Evolutionary conservation across 495 filamentous ascomycete genomes (phyloP), one percentile per base, ranked within the genome.

Genomic region (Sordaria brevicollis): DNA sequence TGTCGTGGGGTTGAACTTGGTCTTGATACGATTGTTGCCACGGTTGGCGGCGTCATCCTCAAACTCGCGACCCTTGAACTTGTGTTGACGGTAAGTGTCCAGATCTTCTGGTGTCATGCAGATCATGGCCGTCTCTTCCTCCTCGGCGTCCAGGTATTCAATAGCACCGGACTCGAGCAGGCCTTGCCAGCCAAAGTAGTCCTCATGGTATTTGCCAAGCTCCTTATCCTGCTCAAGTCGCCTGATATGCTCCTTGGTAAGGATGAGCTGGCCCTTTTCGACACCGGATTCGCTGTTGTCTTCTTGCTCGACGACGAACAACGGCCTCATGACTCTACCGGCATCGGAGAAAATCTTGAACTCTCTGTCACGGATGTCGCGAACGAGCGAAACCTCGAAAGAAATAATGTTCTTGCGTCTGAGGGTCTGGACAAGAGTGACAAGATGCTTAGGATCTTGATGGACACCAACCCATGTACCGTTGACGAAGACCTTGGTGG

Each of bases 261-360:
- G 82, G 17, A 93, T 88, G 38, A 99, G 81, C 35, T 90, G 87
- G 21, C 94, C 96, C 69, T 88, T 84, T 65, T 91, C 90, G 10
- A 86, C 82, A 67, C 87, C 91, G 69, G 82, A 86, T 2, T 87
- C 85, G 69, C 91, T 83, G 68, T 91, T 93, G 67, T 96, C 93
- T 8, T 84, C 81, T 66, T 82, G 81, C 73, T 84, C 81, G 34
- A 99, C 88, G 10, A 95, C 93, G 76, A 93, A 98, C 4, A 99
- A 81, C 19, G 95, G 95, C 68, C 95, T 86, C 81, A 93, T 96
- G 36, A 99, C 93, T 77, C 95, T 89, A 11, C 95, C 95, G 49
- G 94, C 93, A 79, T 99, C 95, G 6, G 95, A 97, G 79, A 97
- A 97, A 76, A 99, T 94, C 80, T 97, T 97, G 86, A 99, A 97